Conservation (phyloP, 2,329 filamentous ascomycete species). For the Pyrenochaeta sp. region DNA sequence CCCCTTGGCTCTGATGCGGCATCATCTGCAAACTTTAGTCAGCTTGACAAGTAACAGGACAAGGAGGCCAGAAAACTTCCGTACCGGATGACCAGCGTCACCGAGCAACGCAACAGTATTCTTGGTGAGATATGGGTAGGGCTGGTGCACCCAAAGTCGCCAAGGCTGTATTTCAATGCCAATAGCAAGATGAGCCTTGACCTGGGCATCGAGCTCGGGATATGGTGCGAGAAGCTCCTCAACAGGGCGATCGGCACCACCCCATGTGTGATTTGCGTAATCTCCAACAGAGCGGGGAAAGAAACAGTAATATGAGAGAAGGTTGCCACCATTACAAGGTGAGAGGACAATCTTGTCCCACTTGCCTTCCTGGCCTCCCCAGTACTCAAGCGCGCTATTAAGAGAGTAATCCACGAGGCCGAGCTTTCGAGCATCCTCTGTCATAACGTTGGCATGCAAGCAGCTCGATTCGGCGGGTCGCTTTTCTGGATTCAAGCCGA, state of each 20-base stretch:
- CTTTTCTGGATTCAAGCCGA: constrained; percentile 70
- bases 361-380: constrained; percentile 72
- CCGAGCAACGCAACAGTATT: constrained; percentile 66
- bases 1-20: constrained; percentile 74
- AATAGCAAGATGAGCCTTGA: constrained; percentile 66
- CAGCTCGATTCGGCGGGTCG: constrained; percentile 69
- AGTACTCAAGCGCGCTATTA: constrained; percentile 71
- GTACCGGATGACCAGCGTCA: constrained; percentile 71
- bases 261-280: constrained; percentile 69
- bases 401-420: constrained; percentile 71
- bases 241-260: constrained; percentile 59
- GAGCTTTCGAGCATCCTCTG: constrained; percentile 66
- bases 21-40: constrained; percentile 62
- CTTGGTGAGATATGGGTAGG: constrained; percentile 67
- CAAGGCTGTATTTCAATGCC: constrained; percentile 71
- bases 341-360: constrained; percentile 75
- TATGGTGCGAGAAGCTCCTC: constrained; percentile 70
- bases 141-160: constrained; percentile 71
- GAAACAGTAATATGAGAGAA: constrained; percentile 76
- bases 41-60: background rate
- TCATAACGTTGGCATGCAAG: constrained; percentile 70
- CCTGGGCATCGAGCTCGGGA: constrained; percentile 66
- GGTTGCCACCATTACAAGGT: constrained; percentile 70
- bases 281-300: constrained; percentile 69
- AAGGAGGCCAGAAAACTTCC: constrained; percentile 7